Base-by-base conservation (phyloP, 2,329 filamentous ascomycete species). In the Trichoderma sp. region DNA sequence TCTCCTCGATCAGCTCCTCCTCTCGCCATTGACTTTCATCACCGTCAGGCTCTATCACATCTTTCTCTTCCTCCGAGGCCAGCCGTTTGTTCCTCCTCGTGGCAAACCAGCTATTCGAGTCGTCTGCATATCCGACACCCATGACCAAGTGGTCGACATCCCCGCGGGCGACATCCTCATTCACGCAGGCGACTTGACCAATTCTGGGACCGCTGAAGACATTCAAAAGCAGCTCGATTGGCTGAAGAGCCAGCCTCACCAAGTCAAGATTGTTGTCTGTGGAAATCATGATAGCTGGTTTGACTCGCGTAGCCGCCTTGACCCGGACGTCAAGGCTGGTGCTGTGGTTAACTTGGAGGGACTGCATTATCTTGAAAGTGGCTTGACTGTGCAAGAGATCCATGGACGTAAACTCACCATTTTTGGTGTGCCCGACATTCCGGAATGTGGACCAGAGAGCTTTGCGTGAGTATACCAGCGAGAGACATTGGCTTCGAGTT, bases 201-300 rank as follows among this genome's bases (percentile, higher is more conserved):
- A 93, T 76, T 84, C 85, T 26, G 95, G 95, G 51, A 92, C 89
- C 9, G 86, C 89, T 0, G 84, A 84, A 14, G 91, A 94, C 73
- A 90, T 98, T 71, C 94, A 97, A 83, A 84, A 83, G n/a, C 92
- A 96, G 77, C 85, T 98, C 57, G 89, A 97, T 83, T 98, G 94
- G 94, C 85, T 98, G 14, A 87, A 86, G 61, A 84, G 84, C 4
- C 87, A 95, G 8, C 92, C 93, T 0, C 94, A 97, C 78, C 82
- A 83, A 43, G 87, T 97, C 80, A 97, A 97, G 81, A 86, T 98
- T 28, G 88, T 95, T 43, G 90, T 98, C 36, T 89, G 90, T 36
- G 95, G 95, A 1, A 98, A 98, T 79, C 95, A 98, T 80, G 95
- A 98, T 79, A 91, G 89, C 76, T 97, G 90, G 84, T 92, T 97